phyloP scores from a whole-genome alignment of 2,329 filamentous ascomycete species.

The Aureobasidium leucospermi region DNA sequence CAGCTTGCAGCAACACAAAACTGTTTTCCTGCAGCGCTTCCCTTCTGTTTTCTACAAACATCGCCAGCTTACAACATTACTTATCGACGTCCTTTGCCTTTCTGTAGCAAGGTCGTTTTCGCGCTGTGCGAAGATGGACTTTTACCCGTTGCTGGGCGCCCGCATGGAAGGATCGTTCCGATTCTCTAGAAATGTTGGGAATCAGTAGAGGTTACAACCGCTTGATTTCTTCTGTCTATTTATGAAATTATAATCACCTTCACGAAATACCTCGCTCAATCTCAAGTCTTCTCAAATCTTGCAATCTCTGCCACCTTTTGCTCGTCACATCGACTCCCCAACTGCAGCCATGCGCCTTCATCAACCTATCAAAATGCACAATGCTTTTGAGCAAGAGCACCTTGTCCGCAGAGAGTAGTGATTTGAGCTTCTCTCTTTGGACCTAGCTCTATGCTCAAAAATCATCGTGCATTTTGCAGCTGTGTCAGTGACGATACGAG shows the following conservation, averaged over 20 bases:
- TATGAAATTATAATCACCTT: too few relatives aligned
- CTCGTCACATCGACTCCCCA: not conserved
- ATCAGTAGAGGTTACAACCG: slow-evolving; percentile 64
- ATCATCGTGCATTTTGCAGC: too few relatives aligned
- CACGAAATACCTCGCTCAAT: too few relatives aligned
- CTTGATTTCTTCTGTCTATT: not conserved
- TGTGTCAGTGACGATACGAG: too few relatives aligned
- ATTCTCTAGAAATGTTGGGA: slow-evolving; percentile 58
- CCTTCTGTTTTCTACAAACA: slow-evolving; percentile 33
- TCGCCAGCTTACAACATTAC: slow-evolving; percentile 54
- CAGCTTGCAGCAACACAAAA: slow-evolving; percentile 12
- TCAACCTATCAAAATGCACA: not conserved
- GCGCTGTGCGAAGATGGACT: slow-evolving; percentile 59
- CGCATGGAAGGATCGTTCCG: slow-evolving; percentile 57
- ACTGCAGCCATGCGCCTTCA: not conserved
- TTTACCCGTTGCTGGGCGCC: slow-evolving; percentile 65
- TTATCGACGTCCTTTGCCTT: slow-evolving; percentile 47
- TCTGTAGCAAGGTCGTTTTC: slow-evolving; percentile 55
- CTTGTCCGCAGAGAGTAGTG: not conserved
- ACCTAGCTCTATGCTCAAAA: too few relatives aligned
- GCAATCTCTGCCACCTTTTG: not conserved
- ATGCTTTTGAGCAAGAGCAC: not conserved
- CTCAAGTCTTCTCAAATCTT: not conserved
- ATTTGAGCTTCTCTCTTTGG: too few relatives aligned
- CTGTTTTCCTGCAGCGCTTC: slow-evolving; percentile 23